Evolutionary conservation across 2,329 filamentous ascomycete species (phyloP).

Genomic region (Colletotrichum musae): DNA sequence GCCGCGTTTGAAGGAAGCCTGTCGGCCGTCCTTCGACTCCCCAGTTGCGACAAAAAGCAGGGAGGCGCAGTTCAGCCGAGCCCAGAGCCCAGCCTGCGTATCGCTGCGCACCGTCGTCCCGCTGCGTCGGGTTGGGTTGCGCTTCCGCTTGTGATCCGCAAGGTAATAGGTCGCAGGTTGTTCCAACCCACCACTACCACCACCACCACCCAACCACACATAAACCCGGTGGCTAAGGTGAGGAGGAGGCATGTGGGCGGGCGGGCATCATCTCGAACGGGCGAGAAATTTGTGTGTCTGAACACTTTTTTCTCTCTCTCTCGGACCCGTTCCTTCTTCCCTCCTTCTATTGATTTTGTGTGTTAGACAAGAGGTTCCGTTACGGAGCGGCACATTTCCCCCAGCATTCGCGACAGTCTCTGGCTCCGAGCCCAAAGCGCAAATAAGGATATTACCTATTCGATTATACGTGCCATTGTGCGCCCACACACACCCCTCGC

Average conservation of each 20-base stretch:
- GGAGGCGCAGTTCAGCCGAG: slow-evolving; percentile 37
- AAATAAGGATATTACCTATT: slow-evolving; percentile 10
- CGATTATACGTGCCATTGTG: slow-evolving; percentile 23
- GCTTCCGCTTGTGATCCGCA: neutral
- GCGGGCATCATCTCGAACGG: neutral
- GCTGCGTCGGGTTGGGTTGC: slow-evolving; percentile 23
- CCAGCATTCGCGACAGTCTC: neutral
- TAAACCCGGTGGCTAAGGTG: slow-evolving; percentile 27
- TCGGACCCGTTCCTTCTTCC: slow-evolving; percentile 12
- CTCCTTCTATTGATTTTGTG: slow-evolving; percentile 10
- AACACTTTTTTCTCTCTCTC: neutral
- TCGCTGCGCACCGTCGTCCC: slow-evolving; percentile 7
- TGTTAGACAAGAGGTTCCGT: slow-evolving; percentile 9
- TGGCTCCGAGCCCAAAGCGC: neutral
- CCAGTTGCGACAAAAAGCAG: slow-evolving; percentile 35
- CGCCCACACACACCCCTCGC: slow-evolving; percentile 32
- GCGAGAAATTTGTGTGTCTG: slow-evolving; percentile 11
- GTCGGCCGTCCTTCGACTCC: neutral
- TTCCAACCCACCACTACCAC: slow-evolving; percentile 14
- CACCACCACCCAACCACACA: neutral
- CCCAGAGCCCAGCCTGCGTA: neutral
- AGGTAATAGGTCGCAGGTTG: slow-evolving; percentile 14
- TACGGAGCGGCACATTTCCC: slow-evolving; percentile 8
- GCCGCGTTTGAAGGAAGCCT: slow-evolving; percentile 31
- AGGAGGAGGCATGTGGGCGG: slow-evolving; percentile 23